Base-by-base conservation (phyloP, 306 rosid genomes). In the Gastrolobium villosum region DNA sequence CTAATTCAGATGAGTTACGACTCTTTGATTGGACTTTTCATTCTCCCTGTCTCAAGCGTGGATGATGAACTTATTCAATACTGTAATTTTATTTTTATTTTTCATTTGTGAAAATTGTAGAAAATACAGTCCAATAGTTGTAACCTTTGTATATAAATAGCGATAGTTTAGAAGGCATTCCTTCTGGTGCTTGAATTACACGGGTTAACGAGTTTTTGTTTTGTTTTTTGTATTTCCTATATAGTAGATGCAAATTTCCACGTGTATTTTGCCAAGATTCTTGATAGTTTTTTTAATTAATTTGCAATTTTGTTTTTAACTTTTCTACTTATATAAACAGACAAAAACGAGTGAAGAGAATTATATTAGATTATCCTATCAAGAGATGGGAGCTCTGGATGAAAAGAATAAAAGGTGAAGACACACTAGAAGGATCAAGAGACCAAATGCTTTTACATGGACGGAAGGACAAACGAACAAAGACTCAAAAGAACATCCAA, bases 81-180 rank as follows among this genome's bases (percentile, higher is more conserved):
- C 60, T 73, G 88, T 80, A 79, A 14, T 76, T 20, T 65, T 81
- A 79, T 26, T 76, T 76, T 65, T 81, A 62, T 72, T 81, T 81
- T 60, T 72, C 89, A 14, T 85, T 66, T 85, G 90, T 89, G 89
- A 81, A 83, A 80, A 77, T 78, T 85, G 83, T 79, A 75, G 87
- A 76, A 78, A 83, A 79, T 53, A 79, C 77, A 71, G 90, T 53
- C 72, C 75, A 48, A 61, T 80, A 80, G 83, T 84, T 89, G 93
- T 83, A 90, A 87, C 89, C 39, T 78, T 74, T 96, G 99, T 96
- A 90, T 77, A 96, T 89, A 91, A 68, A 82, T 79, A 83, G 89
- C 65, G 46, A 79, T 84, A 79, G 87, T 83, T 88, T 81, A 86
- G 86, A 87, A 84, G 91, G 68, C 81, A 68, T 93, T 85, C 78